Evolutionary conservation across 2,329 filamentous ascomycete genomes (phyloP).

Genomic region (Xylaria hypoxylon): DNA sequence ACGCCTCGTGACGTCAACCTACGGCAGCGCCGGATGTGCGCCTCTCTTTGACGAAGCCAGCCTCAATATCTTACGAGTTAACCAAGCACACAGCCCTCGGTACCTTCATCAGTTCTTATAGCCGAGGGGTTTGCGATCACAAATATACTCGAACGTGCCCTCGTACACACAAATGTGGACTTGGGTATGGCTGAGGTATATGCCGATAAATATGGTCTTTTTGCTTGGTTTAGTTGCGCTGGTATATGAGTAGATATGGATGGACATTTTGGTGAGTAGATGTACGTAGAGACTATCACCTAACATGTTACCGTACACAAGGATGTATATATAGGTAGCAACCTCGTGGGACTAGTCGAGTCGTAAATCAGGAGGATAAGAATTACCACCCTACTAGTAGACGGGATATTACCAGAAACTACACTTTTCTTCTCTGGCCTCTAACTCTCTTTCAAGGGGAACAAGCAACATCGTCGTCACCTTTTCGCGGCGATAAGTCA

Average conservation of each 20-base stretch:
- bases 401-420: background rate
- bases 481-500: no score
- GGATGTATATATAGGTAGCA: background rate
- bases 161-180: background rate
- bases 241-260: background rate
- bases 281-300: no score
- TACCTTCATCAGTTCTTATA: background rate
- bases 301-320: no score
- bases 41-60: background rate
- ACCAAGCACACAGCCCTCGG: background rate
- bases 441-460: no score
- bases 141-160: no score
- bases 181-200: background rate
- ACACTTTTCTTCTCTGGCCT: no score
- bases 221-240: background rate
- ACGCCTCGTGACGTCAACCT: background rate
- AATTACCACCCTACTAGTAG: background rate
- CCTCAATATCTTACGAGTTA: background rate
- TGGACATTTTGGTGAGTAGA: background rate
- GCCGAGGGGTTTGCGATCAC: no score
- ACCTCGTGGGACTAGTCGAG: background rate
- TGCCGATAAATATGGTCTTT: no score
- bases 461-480: no score
- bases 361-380: background rate
- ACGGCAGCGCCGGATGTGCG: background rate